Conservation (phyloP, 2,329 filamentous ascomycete genomes). For the Colletotrichum sp. region DNA sequence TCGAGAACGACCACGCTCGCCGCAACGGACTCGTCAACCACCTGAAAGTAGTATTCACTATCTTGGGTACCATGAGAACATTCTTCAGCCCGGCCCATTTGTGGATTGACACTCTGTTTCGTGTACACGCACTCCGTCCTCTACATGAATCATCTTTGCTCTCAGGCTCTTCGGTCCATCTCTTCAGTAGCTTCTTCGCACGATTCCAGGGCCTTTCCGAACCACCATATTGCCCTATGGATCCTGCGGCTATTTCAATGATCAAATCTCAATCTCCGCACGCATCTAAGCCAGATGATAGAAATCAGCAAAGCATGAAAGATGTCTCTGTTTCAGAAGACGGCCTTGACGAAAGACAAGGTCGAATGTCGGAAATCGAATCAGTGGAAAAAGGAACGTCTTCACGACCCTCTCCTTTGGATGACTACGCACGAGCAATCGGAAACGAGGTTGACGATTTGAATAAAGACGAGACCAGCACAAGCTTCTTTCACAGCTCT, state of each 20-base stretch:
- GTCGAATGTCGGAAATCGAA: background rate
- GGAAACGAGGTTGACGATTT: background rate
- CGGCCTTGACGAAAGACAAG: background rate
- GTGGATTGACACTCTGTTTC: background rate
- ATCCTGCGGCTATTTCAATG: background rate
- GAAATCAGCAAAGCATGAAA: background rate
- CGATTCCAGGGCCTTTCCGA: background rate
- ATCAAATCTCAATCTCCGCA: background rate
- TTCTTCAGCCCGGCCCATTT: background rate
- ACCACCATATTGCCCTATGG: background rate
- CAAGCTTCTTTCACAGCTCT: accelerated
- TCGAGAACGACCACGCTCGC: background rate
- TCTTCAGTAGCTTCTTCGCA: background rate
- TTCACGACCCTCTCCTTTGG: background rate
- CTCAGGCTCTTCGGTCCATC: background rate
- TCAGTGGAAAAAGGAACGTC: background rate
- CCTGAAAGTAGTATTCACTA: background rate
- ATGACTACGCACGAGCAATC: background rate
- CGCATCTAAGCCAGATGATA: background rate
- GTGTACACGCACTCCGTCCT: background rate
- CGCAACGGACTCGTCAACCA: background rate
- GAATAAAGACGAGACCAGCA: background rate
- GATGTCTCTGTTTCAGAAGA: background rate
- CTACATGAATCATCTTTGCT: background rate
- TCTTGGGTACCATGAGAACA: background rate